Evolutionary conservation across 208 protist genomes (phyloP).

Genomic region (Wallacemonas sp.): DNA sequence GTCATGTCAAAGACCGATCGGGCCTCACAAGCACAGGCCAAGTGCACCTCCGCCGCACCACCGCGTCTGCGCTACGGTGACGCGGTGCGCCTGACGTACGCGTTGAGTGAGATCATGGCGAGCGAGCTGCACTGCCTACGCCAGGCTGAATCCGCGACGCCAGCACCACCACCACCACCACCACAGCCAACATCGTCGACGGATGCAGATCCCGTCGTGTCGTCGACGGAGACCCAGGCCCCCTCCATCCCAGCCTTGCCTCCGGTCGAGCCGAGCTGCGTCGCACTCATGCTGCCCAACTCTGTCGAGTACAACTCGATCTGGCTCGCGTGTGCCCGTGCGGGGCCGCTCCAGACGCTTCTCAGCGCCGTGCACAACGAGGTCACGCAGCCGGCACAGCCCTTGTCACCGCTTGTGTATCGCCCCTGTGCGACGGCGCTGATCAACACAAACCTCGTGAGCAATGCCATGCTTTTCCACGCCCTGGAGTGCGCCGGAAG

Average conservation of each 20-base stretch:
- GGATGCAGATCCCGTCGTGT: no score
- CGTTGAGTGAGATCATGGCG: slow-evolving; percentile 50
- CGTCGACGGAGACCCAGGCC: no score
- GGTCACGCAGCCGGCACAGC: slow-evolving; percentile 15
- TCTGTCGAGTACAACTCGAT: slow-evolving; percentile 59
- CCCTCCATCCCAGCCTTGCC: neutral
- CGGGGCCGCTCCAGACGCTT: slow-evolving; percentile 45
- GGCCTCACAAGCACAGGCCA: neutral
- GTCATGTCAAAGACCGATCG: slow-evolving; percentile 26
- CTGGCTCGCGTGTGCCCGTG: slow-evolving; percentile 41
- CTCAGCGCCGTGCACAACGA: slow-evolving; percentile 35
- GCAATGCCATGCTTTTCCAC: slow-evolving; percentile 53
- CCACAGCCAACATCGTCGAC: no score
- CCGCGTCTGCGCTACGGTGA: slow-evolving; percentile 39
- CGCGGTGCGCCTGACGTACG: slow-evolving; percentile 30
- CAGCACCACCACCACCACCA: no score
- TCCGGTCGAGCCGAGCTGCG: slow-evolving; percentile 26
- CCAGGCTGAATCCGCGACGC: neutral
- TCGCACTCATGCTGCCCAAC: slow-evolving; percentile 64
- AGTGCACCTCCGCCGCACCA: slow-evolving; percentile 11
- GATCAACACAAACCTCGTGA: slow-evolving; percentile 65
- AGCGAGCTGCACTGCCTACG: slow-evolving; percentile 49
- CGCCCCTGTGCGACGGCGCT: slow-evolving; percentile 54
- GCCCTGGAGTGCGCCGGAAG: slow-evolving; percentile 37
- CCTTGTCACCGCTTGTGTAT: slow-evolving; percentile 25